Evolutionary conservation across 2,329 filamentous ascomycete species (phyloP), one percentile per base, ranked within the genome.

Genomic region (Pseudocercospora crystallina): DNA sequence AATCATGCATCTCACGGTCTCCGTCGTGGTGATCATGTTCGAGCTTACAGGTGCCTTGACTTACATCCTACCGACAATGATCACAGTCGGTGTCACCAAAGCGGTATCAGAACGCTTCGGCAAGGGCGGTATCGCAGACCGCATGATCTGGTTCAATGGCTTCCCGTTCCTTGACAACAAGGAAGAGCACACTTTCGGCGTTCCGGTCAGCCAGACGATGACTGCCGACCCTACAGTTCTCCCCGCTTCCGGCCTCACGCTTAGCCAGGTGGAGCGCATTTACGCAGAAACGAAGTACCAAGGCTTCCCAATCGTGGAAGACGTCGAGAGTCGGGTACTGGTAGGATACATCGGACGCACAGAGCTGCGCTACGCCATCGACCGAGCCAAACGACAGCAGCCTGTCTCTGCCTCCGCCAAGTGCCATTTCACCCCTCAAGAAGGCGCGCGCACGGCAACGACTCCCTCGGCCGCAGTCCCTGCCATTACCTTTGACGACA

Each of bases 11-110:
- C 88, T 99, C 56, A 96, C 92, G 0, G 85, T 99, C 12, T 95
- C 91, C 0, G 90, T 99, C 8, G 92, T 96, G 2, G 94, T 99
- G 64, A 99, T 99, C 70, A 97, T 99, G 94, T 97, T 97, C 65
- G 94, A 99, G 71, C 80, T 99, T 42, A 99, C 94, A 0, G 94
- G 94, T n/a, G 94, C 94, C 5, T 75, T 97, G 53, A 96, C 91
- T 1, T 99, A 99, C 66, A 97, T 99, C 58, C 76, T 99, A 26
- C 94, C 94, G 0, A 97, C 92, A 11, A 99, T 99, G 94, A 96
- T 99, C 61, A 94, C 97, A 0, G 94, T 97, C 2, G 94, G 94
- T 42, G 87, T 96, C 30, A 97, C 92, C 34, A 99, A 99, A 75
- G 89, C 89, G 11, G 89, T 99, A 40, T 85, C 88, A 55, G 90